phyloP scores from a whole-genome alignment of 1,139 yeast species.

The Yamadazyma buinensis region DNA sequence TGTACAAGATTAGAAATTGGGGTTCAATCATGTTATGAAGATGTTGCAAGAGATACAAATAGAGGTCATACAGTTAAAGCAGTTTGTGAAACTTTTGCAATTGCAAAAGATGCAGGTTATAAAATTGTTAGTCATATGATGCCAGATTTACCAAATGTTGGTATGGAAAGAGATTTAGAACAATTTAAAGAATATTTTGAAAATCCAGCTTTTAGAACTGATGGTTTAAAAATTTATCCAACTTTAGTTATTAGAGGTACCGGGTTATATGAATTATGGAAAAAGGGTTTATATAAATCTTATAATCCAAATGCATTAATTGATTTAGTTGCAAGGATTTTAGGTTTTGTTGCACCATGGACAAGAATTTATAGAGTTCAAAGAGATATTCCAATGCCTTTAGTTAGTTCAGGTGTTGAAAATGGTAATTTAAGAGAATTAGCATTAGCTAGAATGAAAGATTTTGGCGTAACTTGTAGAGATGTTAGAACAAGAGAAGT shows the following conservation, averaged over 20 bases:
- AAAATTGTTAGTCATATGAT: slow-evolving; percentile 98
- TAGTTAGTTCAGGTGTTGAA: slow-evolving; percentile 97
- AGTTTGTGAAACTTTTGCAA: slow-evolving; percentile 92
- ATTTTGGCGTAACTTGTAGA: slow-evolving; percentile 92
- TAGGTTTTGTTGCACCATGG: slow-evolving; percentile 99
- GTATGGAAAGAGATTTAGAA: slow-evolving; percentile 96
- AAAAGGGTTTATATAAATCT: slow-evolving; percentile 88
- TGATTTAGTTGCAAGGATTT: slow-evolving; percentile 89
- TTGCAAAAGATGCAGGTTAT: slow-evolving; percentile 97
- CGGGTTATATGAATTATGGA: slow-evolving; percentile 96
- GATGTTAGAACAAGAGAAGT: slow-evolving; percentile 99
- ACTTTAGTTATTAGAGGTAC: slow-evolving; percentile 97
- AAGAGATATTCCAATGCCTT: slow-evolving; percentile 98
- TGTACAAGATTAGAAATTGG: slow-evolving; percentile 97
- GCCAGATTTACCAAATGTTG: slow-evolving; percentile 99
- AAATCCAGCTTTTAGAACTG: slow-evolving; percentile 95
- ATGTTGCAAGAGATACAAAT: slow-evolving; percentile 96
- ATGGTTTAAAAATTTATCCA: slow-evolving; percentile 92
- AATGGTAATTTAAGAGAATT: slow-evolving; percentile 95
- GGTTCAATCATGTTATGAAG: slow-evolving; percentile 95
- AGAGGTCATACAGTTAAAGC: slow-evolving; percentile 97
- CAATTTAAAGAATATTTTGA: slow-evolving; percentile 96
- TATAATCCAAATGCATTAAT: slow-evolving; percentile 93
- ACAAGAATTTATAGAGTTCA: slow-evolving; percentile 97
- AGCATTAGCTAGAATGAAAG: slow-evolving; percentile 96